phyloP scores from a whole-genome alignment of 495 filamentous ascomycete species.

The Lasiosphaeris hirsuta region DNA sequence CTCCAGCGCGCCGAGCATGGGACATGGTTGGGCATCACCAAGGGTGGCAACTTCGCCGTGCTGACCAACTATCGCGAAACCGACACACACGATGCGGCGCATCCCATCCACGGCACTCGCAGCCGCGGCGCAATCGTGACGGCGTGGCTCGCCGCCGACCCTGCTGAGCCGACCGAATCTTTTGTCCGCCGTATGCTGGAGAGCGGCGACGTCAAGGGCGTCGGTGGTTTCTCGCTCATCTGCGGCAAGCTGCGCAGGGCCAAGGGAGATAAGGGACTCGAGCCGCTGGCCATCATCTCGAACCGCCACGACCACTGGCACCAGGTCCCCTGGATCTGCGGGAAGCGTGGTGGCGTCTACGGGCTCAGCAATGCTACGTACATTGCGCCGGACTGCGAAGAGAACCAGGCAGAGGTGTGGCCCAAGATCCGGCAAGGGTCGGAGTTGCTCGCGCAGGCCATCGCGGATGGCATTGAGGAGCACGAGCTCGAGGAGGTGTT shows the following conservation, averaged over 20 bases:
- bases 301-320: constrained; percentile 71
- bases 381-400: constrained; percentile 46
- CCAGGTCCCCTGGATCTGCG: constrained; percentile 67
- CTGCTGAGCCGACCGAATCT: constrained; percentile 48
- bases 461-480: constrained; percentile 42
- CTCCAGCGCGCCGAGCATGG: constrained; percentile 57
- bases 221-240: constrained; percentile 90
- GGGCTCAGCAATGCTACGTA: constrained; percentile 87
- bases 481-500: constrained; percentile 67
- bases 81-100: constrained; percentile 47
- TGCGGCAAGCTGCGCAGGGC: constrained; percentile 67
- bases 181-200: constrained; percentile 71
- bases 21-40: constrained; percentile 93
- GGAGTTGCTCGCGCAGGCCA: constrained; percentile 39
- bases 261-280: constrained; percentile 35
- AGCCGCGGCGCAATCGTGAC: constrained; percentile 85
- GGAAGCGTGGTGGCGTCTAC: constrained; percentile 58
- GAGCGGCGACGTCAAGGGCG: constrained; percentile 61
- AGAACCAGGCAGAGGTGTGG: constrained; percentile 2
- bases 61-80: constrained; percentile 94
- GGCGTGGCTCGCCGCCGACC: constrained; percentile 66
- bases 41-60: constrained; percentile 77
- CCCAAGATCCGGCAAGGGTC: constrained; percentile 63
- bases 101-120: constrained; percentile 54
- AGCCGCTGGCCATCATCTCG: constrained; percentile 80